Evolutionary conservation across 2,329 filamentous ascomycete genomes (phyloP).

Genomic region (Pseudogymnoascus sp.): DNA sequence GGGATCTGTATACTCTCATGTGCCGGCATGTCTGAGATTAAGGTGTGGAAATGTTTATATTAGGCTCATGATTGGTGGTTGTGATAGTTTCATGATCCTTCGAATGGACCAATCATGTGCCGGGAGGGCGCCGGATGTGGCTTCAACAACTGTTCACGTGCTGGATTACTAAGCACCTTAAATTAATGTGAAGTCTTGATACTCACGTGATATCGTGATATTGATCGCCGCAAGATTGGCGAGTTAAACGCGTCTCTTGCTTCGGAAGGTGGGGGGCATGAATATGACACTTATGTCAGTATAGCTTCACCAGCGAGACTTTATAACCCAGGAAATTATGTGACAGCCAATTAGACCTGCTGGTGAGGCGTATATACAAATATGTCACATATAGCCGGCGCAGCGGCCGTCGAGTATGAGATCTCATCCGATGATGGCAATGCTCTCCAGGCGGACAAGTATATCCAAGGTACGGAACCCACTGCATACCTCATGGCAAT

Average conservation of each 20-base stretch:
- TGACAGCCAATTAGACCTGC: neutral
- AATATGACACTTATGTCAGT: neutral
- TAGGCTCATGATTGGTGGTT: neutral
- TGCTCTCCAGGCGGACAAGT: neutral
- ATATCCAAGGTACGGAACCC: neutral
- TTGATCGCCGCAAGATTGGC: neutral
- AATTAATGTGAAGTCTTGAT: neutral
- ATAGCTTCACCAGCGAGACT: neutral
- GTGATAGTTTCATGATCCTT: neutral
- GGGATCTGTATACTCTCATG: neutral
- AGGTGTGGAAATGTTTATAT: neutral
- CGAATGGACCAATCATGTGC: neutral
- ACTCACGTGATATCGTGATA: neutral
- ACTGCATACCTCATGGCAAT: too few relatives aligned
- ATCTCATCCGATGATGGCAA: neutral
- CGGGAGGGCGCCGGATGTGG: neutral
- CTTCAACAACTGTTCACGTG: neutral
- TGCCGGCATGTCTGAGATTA: constrained; percentile 1
- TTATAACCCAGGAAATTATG: neutral
- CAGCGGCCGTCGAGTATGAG: neutral
- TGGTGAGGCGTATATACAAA: neutral
- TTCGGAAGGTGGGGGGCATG: neutral
- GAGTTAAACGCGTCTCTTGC: neutral
- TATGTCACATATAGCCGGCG: neutral
- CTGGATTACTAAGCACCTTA: neutral